These are phyloP conservation scores for Arthroderma uncinatum DNA, from an alignment of 2,329 filamentous ascomycete genomes.

Conservation along the genomic window DNA sequence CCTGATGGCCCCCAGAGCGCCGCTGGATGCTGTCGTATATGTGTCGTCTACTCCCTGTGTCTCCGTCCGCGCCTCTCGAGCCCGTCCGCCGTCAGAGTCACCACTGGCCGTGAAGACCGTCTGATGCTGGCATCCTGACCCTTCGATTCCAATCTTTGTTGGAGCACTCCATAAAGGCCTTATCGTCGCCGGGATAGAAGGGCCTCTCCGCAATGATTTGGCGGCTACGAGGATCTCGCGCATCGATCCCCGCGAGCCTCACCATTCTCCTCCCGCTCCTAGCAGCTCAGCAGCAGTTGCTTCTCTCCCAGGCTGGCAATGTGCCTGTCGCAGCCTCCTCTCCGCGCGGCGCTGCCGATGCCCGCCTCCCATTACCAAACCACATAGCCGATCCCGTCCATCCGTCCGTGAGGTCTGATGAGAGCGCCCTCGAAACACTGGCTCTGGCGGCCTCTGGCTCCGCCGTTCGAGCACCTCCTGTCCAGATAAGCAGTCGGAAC, in stretches of 20 bases:
- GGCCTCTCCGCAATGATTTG: constrained; percentile 46
- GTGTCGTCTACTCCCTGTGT: background rate
- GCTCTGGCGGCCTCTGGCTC: constrained; percentile 64
- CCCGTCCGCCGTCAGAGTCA: background rate
- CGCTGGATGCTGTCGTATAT: constrained; percentile 1
- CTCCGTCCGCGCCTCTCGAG: too few relatives aligned
- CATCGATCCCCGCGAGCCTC: constrained; percentile 45
- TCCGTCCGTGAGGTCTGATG: constrained; percentile 42
- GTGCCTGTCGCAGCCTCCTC: constrained; percentile 22
- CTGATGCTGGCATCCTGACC: background rate
- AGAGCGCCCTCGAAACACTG: constrained; percentile 94
- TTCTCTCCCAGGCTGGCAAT: constrained; percentile 21
- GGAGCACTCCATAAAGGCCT: too few relatives aligned
- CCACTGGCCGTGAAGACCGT: background rate
- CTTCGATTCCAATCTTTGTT: background rate
- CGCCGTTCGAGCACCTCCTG: constrained; percentile 85
- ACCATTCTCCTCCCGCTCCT: constrained; percentile 49
- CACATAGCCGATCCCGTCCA: constrained; percentile 14
- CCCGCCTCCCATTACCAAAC: constrained; percentile 14
- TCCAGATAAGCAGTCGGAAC: constrained; percentile 53
- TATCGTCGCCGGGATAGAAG: too few relatives aligned
- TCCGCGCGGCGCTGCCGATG: constrained; percentile 15
- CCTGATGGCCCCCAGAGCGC: background rate
- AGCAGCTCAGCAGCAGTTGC: constrained; percentile 55
- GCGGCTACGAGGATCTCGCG: constrained; percentile 51